phyloP scores from a whole-genome alignment of 306 rosid species.

The Ochetophila trinervis region DNA sequence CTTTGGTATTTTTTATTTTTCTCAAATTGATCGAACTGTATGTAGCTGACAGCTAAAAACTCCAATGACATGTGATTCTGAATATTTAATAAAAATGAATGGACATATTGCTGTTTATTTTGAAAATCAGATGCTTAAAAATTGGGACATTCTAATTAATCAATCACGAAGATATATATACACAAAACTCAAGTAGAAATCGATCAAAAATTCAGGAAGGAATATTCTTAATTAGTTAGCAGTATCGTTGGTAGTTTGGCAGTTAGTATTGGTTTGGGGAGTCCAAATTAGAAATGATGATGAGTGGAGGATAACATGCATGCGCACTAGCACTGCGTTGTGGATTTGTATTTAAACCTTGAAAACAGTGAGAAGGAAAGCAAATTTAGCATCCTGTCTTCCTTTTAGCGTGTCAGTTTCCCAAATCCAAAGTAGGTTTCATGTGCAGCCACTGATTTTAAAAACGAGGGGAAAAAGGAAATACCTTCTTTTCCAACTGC shows the following conservation, averaged over 20 bases:
- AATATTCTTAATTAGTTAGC: conserved; percentile 52
- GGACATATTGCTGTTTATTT: too few relatives aligned
- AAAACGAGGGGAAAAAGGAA: conserved; percentile 1
- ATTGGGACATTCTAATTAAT: too few relatives aligned
- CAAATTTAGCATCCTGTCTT: conserved; percentile 30
- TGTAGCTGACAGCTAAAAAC: too few relatives aligned
- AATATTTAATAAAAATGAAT: too few relatives aligned
- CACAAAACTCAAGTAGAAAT: neutral
- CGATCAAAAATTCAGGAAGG: conserved; percentile 1
- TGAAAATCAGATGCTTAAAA: too few relatives aligned
- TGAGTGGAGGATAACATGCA: conserved; percentile 65
- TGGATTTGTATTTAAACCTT: conserved; percentile 12
- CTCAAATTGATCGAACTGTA: too few relatives aligned
- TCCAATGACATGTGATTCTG: too few relatives aligned
- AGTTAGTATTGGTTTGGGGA: conserved; percentile 26
- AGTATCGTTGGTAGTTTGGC: conserved; percentile 36
- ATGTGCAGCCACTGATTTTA: conserved; percentile 44
- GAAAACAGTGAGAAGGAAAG: conserved; percentile 24
- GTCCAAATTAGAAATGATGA: too few relatives aligned
- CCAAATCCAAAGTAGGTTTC: conserved; percentile 42
- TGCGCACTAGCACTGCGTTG: conserved; percentile 20
- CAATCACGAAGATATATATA: too few relatives aligned
- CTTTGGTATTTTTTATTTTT: too few relatives aligned
- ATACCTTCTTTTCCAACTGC: conserved; percentile 1
- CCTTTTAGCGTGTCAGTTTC: conserved; percentile 16